phyloP scores from a whole-genome alignment of 2,329 filamentous ascomycete species.

The Clarireedia sp. region DNA sequence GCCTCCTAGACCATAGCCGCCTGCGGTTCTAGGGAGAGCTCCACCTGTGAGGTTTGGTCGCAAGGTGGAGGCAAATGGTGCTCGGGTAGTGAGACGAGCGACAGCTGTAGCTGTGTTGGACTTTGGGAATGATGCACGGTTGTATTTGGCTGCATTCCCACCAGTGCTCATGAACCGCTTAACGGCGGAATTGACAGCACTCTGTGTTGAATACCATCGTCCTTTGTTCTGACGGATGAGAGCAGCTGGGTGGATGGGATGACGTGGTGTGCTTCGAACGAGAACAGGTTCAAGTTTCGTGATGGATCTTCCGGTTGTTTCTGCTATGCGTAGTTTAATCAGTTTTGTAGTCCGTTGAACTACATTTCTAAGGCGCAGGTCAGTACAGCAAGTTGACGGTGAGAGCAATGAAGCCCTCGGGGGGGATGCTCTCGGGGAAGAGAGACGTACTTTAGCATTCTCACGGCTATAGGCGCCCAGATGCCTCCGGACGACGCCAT shows the following conservation, averaged over 20 bases:
- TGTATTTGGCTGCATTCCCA: slow-evolving; percentile 34
- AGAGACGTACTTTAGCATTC: slow-evolving; percentile 25
- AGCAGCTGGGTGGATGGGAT: slow-evolving; percentile 49
- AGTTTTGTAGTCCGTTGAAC: slow-evolving; percentile 39
- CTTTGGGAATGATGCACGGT: slow-evolving; percentile 45
- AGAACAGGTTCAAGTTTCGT: slow-evolving; percentile 51
- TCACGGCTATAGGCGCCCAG: slow-evolving; percentile 29
- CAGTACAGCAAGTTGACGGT: slow-evolving; percentile 11
- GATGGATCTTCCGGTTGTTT: slow-evolving; percentile 33
- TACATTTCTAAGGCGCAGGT: slow-evolving; percentile 33
- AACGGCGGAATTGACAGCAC: slow-evolving; percentile 43
- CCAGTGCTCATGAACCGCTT: slow-evolving; percentile 31
- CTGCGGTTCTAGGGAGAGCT: slow-evolving; percentile 72
- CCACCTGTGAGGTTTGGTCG: slow-evolving; percentile 90
- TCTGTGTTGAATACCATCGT: slow-evolving; percentile 53
- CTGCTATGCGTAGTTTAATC: slow-evolving; percentile 37
- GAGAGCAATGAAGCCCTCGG: neutral
- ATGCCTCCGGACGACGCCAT: slow-evolving; percentile 28
- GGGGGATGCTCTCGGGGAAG: neutral
- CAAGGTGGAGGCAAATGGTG: slow-evolving; percentile 81
- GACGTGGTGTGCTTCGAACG: slow-evolving; percentile 46
- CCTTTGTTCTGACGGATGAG: slow-evolving; percentile 56
- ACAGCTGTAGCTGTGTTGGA: slow-evolving; percentile 49
- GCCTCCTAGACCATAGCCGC: slow-evolving; percentile 76
- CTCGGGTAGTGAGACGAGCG: slow-evolving; percentile 59